These are phyloP conservation scores for Anthoceros angustus DNA, from an alignment of 225 moss, liverwort and hornwort genomes.

Conservation along the genomic window DNA sequence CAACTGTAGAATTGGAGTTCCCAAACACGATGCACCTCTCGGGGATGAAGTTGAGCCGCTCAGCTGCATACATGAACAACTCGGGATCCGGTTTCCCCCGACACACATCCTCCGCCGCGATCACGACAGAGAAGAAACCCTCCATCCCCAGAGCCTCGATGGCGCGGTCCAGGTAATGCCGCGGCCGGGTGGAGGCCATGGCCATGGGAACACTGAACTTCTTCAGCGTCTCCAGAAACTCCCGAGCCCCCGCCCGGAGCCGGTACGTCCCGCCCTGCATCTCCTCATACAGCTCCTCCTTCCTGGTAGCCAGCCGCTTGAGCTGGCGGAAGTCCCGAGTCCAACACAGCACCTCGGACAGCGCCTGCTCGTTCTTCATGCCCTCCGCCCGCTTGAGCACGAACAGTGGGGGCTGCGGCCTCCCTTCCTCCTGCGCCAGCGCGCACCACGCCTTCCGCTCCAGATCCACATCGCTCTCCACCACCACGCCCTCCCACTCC, in stretches of 20 bases:
- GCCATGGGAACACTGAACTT: constrained; percentile 69
- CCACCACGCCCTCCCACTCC: constrained; percentile 98
- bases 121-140: constrained; percentile 58
- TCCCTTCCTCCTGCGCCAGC: constrained; percentile 78
- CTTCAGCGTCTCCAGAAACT: constrained; percentile 68
- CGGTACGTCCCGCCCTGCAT: constrained; percentile 94
- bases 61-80: constrained; percentile 81
- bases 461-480: constrained; percentile 73
- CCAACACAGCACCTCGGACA: constrained; percentile 92
- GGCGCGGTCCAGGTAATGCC: constrained; percentile 67
- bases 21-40: constrained; percentile 95
- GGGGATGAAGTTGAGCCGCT: constrained; percentile 59
- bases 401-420: constrained; percentile 68
- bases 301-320: constrained; percentile 64
- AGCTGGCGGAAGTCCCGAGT: constrained; percentile 54
- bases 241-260: constrained; percentile 65
- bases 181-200: constrained; percentile 70
- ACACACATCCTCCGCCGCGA: constrained; percentile 74
- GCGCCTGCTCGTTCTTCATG: constrained; percentile 95
- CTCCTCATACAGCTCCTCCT: constrained; percentile 82
- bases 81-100: constrained; percentile 95
- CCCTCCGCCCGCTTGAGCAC: constrained; percentile 72
- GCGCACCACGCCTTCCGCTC: constrained; percentile 90
- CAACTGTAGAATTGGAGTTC: constrained; percentile 75
- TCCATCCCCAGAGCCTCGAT: constrained; percentile 98